Evolutionary conservation across 441 rosid genomes (phyloP), one percentile per base, ranked within the genome.

Genomic region (Croton setiger): DNA sequence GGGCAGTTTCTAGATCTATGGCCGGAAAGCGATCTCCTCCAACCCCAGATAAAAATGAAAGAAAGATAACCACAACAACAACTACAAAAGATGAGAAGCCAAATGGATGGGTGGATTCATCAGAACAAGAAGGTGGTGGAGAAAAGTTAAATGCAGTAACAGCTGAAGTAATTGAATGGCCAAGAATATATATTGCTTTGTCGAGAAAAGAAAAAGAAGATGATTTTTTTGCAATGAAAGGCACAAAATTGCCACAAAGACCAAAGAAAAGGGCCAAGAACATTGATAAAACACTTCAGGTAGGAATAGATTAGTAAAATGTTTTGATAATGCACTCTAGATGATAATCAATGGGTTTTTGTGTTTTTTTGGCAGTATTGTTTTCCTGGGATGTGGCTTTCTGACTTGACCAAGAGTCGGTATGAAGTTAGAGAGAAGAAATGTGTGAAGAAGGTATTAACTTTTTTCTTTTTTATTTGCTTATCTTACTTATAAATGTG

Each of bases 401-500:
- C 93, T 36, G 89, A 86, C 74, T 82, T 88, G 78, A 75, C 89
- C 15, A 86, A 83, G 86, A 79, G 78, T 69, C 77, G 93, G 63
- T 88, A 88, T 68, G 93, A 88, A 53, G 93, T 88, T 69, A 79
- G 89, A 71, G 93, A 88, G 86, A 88, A 86, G 93, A 88, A 86
- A 74, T 74, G 79, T 74, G 87, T 72, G 31, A 86, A 85, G 85
- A 88, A 88, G 93, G 91, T 88, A 78, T 69, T 1, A 11, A 13
- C 51, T 11, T 5, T 47, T n/a, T 47, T 13, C 17, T 45, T 10
- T 45, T 12, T 10, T 45, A 5, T 37, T 13, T 13, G 4, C 49
- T 5, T 47, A 17, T 47, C 15, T 2, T 47, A 15, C 14, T 47
- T 47, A 6, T 14, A 14, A 15, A 5, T 1, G 7, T 39, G 43